Base-by-base conservation (phyloP, 2,329 filamentous ascomycete species). In the Stagonosporopsis cucurbitacearum region DNA sequence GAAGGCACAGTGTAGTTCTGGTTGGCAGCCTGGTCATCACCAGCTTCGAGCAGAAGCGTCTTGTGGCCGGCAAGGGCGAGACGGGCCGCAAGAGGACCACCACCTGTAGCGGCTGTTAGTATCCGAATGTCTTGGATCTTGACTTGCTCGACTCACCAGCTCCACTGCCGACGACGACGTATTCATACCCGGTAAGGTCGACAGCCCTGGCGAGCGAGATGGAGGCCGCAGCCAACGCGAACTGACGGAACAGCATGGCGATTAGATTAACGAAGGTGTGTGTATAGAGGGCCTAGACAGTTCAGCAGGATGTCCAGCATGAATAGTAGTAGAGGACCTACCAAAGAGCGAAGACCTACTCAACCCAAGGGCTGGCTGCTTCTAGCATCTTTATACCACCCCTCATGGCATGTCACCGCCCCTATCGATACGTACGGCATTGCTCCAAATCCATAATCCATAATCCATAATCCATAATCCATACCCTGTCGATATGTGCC, bases 1-100 rank as follows among this genome's bases (percentile, higher is more conserved):
- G 83, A 80, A 6, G 86, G 84, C 5, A 86, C 79, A 9, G 81
- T 79, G 59, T 84, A 81, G 64, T 84, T 80, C 56, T 76, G 70
- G 32, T 77, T 75, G 50, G 77, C 75, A 17, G 79, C 81, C 57
- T 85, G 80, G 62, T 88, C 85, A 57, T 84, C 83, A 46, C 84
- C 84, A 22, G 84, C 84, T 62, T 87, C 84, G 28, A 87, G 80
- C 3, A 88, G 79, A n/a, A 88, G 80, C 1, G 84, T 83, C 60
- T 80, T 83, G 73, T 84, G 80, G 36, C 86, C 85, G 30, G 83
- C 81, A 46, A 83, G 75, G n/a, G 86, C 85, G 25, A 88, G 80
- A 37, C 84, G 80, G 22, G 82, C 81, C 12, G 85, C 70, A 23
- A 74, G 57, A 35, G 71, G 71, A 33, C 63, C 66, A 44, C 69